phyloP scores from a whole-genome alignment of 2,329 filamentous ascomycete species.

The Ceratocystis colombiana region DNA sequence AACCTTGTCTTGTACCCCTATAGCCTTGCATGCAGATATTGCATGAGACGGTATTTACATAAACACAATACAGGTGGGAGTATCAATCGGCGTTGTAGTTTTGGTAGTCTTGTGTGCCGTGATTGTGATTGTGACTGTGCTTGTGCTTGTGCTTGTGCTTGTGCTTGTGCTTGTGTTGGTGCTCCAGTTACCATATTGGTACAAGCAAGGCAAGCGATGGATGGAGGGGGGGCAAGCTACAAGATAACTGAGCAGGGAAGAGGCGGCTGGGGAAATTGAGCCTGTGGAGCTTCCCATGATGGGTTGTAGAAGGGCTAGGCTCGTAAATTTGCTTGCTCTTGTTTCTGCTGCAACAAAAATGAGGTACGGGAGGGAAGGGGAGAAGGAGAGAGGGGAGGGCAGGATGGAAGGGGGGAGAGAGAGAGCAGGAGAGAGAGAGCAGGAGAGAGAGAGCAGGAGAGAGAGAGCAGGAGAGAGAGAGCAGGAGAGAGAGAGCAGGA shows the following conservation, averaged over 20 bases:
- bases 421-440: not conserved
- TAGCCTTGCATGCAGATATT: not conserved
- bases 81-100: no score
- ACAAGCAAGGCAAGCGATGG: not conserved
- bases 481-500: not conserved
- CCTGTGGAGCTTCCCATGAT: not conserved
- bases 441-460: not conserved
- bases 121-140: no score
- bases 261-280: not conserved
- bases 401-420: not conserved
- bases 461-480: not conserved
- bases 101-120: no score
- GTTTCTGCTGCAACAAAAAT: not conserved
- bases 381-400: not conserved
- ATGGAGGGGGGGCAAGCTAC: no score
- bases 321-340: not conserved
- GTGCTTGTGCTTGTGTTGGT: not conserved
- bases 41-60: no score
- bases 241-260: not conserved
- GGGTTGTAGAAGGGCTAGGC: not conserved
- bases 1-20: slow-evolving; percentile 10
- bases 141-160: no score
- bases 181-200: not conserved
- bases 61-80: no score
- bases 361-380: not conserved